Base-by-base conservation (phyloP, 208 protist genomes). In the Trypanosoma mega region DNA sequence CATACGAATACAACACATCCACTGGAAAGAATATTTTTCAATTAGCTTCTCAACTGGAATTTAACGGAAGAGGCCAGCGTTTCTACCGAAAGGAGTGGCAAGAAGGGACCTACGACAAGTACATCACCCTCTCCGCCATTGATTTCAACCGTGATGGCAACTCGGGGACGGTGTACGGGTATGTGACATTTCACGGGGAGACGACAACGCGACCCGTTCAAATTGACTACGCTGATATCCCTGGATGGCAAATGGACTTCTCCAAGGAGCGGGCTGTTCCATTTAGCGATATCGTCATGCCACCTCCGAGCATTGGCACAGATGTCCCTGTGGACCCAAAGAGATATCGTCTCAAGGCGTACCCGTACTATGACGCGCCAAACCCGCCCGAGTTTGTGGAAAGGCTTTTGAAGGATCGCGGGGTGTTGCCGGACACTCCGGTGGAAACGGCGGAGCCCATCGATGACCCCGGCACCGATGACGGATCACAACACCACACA, bases 171-270 rank as follows among this genome's bases (percentile, higher is more conserved):
- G 89, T 83, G 30, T 93, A 89, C 57, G 89, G 89, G 4, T 95
- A 95, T 73, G 64, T 95, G 18, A 92, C 89, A 26, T 95, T 95
- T 51, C 89, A 95, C 64, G 89, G 89, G 8, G 89, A 95, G 65
- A 82, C 74, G 4, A 91, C 89, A 3, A 76, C 76, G 24, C 71
- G 82, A 9, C 89, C 89, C 23, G 79, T 95, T 18, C 59, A 80
- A 36, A 93, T 95, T 33, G 69, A 78, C 50, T 68, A 79, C 57
- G 84, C 83, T 4, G 84, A 89, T 47, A 74, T 79, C 8, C 89
- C 89, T 9, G 89, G 89, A 0, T 95, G 89, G 86, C 33, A 72
- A 29, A 80, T 91, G 78, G 76, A 83, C 8, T 91, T 81, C 53
- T 50, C 82, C 11, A 68, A 72, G 27, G 65, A 50, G 9, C 57